Conservation (phyloP, 148 eudicot genomes). For the Amaranthus palmeri region DNA sequence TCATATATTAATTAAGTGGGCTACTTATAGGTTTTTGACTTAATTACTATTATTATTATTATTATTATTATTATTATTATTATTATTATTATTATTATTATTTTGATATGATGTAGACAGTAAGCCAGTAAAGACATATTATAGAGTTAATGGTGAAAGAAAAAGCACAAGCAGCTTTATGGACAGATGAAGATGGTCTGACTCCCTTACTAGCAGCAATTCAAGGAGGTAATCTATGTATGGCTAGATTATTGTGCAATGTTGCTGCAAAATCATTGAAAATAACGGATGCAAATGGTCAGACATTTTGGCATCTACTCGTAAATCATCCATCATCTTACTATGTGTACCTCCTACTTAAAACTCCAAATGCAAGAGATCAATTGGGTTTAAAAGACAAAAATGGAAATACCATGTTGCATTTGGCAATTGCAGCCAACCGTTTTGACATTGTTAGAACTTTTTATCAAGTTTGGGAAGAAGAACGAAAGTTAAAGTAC, state of each 20-base stretch:
- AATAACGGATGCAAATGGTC: not conserved
- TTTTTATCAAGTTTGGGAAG: not conserved
- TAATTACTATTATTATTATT: no score
- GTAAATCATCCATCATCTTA: not conserved
- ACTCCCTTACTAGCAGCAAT: not conserved
- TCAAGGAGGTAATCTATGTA: not conserved
- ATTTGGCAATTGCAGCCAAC: not conserved
- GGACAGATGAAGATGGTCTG: not conserved
- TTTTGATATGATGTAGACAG: not conserved
- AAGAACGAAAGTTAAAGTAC: no score
- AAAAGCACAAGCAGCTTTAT: not conserved
- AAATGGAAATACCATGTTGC: not conserved
- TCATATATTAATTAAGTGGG: no score
- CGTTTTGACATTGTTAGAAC: not conserved
- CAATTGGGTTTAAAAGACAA: not conserved
- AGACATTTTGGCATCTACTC: not conserved
- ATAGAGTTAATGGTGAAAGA: not conserved
- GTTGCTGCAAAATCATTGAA: not conserved
- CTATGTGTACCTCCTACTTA: not conserved
- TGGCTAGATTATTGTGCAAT: not conserved
- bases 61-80: no score
- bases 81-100: no score
- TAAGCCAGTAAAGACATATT: not conserved
- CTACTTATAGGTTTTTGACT: no score
- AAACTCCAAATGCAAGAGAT: no score